Evolutionary conservation across 2,329 filamentous ascomycete genomes (phyloP).

Genomic region (Chaetomiaceae sp.): DNA sequence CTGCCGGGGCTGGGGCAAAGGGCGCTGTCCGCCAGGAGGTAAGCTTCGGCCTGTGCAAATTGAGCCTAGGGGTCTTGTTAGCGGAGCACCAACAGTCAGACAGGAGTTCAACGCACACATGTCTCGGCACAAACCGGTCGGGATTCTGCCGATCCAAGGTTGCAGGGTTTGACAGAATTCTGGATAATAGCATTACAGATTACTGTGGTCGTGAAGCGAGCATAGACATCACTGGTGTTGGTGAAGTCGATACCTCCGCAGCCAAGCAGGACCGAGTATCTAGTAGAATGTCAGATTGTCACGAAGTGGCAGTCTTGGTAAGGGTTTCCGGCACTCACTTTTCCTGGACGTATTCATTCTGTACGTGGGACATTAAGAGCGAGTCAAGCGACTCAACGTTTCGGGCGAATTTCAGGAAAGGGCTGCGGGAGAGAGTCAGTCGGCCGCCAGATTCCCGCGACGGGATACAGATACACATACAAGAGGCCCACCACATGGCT

Average conservation of each 20-base stretch:
- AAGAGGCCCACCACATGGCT: slow-evolving; percentile 55
- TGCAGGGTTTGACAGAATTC: slow-evolving; percentile 70
- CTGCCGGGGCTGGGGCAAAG: slow-evolving; percentile 65
- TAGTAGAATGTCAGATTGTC: slow-evolving; percentile 36
- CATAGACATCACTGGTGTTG: slow-evolving; percentile 79
- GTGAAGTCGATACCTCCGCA: slow-evolving; percentile 72
- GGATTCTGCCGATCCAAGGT: slow-evolving; percentile 58
- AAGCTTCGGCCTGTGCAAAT: slow-evolving; percentile 83
- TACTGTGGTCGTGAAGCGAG: slow-evolving; percentile 85
- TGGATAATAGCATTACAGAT: slow-evolving; percentile 94
- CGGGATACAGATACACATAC: slow-evolving; percentile 44
- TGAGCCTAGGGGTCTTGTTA: slow-evolving; percentile 55
- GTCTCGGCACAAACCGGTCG: slow-evolving; percentile 82
- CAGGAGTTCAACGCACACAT: slow-evolving; percentile 57
- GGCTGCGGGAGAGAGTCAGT: slow-evolving; percentile 46
- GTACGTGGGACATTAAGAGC: slow-evolving; percentile 67
- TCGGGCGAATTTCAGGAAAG: slow-evolving; percentile 80
- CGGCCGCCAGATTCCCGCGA: too few species aligned
- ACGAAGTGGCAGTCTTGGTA: slow-evolving; percentile 12
- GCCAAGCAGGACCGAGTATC: slow-evolving; percentile 77
- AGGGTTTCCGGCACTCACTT: slow-evolving; percentile 56
- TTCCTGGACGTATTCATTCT: slow-evolving; percentile 66
- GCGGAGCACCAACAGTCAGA: slow-evolving; percentile 6
- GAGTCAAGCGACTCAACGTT: slow-evolving; percentile 72
- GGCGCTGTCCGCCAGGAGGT: slow-evolving; percentile 67